Evolutionary conservation across 345 rosid genomes (phyloP), one percentile per base, ranked within the genome.

Genomic region (Atalantia buxifolia): DNA sequence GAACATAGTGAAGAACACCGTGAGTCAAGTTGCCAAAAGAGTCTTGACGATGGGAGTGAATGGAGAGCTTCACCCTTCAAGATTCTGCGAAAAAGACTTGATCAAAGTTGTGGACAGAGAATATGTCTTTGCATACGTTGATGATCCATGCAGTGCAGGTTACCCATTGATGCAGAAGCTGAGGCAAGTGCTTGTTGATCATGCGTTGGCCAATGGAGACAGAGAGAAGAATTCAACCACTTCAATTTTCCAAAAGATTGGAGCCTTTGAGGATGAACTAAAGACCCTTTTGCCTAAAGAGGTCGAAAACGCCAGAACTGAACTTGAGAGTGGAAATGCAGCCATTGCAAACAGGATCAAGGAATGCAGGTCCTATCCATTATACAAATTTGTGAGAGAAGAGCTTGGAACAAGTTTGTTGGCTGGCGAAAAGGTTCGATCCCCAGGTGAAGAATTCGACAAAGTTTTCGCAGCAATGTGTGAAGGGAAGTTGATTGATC

Each of bases 401-500:
- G 89, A 85, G 78, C 62, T 91, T 30, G 87, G 90, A 61, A 90
- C 91, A 0, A 53, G 81, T 64, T 75, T 91, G 48, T 84, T 93
- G 35, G 90, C 93, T 0, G 93, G 97, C 25, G 97, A 92, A 84
- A 88, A 84, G 70, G 86, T 77, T 2, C 74, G 82, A 27, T 91
- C 93, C 2, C 94, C 97, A 0, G 95, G 97, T 16, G 95, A 92
- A 84, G 97, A 90, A 78, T 89, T 88, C 1, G 95, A 92, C 66
- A 82, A 85, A 85, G 90, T 91, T 31, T 90, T 88, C 84, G 42
- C 83, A 9, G 95, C 93, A 30, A 86, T 92, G 62, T 88, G 95
- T 69, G 84, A 82, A 62, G 92, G 97, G 25, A 88, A 84, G 62
- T 53, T 88, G 74, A 88, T 91, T 78, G 94, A 89, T 83, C 95